These are phyloP conservation scores for Pachyrhizus erosus DNA, from an alignment of 306 rosid genomes.

Conservation along the genomic window DNA sequence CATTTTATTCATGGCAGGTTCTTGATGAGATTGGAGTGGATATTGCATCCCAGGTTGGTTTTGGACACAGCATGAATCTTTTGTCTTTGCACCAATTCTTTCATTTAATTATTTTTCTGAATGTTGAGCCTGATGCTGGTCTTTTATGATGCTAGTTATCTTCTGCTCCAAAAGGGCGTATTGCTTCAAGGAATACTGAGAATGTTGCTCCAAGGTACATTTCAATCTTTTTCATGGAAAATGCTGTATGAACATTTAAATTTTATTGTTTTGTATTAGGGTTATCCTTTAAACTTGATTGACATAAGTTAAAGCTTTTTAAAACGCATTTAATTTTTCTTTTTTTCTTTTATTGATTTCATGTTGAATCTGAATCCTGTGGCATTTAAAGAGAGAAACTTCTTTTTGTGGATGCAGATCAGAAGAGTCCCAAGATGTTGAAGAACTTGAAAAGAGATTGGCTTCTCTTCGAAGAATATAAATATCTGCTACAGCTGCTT, in stretches of 20 bases:
- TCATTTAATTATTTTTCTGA: neutral
- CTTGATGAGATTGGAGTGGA: conserved; percentile 99
- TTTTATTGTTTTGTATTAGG: neutral
- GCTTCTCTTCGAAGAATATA: conserved; percentile 87
- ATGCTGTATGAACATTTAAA: no score
- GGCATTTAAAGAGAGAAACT: neutral
- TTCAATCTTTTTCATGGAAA: neutral
- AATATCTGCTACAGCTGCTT: conserved; percentile 26
- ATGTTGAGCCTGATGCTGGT: conserved; percentile 35
- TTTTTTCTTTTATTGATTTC: neutral
- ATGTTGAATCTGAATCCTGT: neutral
- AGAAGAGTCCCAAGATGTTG: conserved; percentile 73
- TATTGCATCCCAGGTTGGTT: conserved; percentile 93
- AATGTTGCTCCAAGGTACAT: conserved; percentile 65
- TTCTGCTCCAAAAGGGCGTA: conserved; percentile 96
- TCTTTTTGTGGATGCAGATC: conserved; percentile 53
- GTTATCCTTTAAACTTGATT: neutral
- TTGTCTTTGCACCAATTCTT: conserved; percentile 24
- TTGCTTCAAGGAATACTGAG: conserved; percentile 73
- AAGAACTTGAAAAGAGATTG: conserved; percentile 91
- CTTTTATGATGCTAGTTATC: conserved; percentile 66
- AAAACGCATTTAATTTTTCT: neutral
- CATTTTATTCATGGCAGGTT: conserved; percentile 61
- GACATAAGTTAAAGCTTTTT: neutral
- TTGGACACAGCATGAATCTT: conserved; percentile 20